These are phyloP conservation scores for Ceratobasidium sp. DNA, from an alignment of 1,284 basidiomycete species.

Conservation along the genomic window DNA sequence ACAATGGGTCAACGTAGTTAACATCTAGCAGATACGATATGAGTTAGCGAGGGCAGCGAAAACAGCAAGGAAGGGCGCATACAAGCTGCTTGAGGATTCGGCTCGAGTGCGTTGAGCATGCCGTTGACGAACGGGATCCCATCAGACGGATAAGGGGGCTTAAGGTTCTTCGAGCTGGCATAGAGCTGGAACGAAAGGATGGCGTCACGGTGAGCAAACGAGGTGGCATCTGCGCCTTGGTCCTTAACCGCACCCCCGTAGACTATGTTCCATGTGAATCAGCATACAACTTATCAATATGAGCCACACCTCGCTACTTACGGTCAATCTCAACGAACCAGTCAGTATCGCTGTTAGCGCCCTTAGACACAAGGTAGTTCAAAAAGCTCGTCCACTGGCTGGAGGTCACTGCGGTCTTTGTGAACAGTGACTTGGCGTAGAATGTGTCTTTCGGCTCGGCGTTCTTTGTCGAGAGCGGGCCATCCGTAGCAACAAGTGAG, in stretches of 20 bases:
- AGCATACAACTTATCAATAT: not conserved
- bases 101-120: constrained; percentile 42
- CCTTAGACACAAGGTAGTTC: constrained; percentile 33
- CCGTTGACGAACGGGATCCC: constrained; percentile 50
- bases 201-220: constrained; percentile 50
- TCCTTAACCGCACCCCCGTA: constrained; percentile 47
- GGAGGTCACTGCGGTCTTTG: constrained; percentile 23
- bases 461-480: not conserved
- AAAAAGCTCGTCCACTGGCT: constrained; percentile 40
- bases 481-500: constrained; percentile 19
- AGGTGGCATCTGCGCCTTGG: constrained; percentile 44
- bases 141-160: constrained; percentile 50
- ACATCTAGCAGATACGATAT: constrained; percentile 35
- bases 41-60: not conserved
- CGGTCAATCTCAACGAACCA: constrained; percentile 44
- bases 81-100: constrained; percentile 41
- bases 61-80: constrained; percentile 10
- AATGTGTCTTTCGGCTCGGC: constrained; percentile 12
- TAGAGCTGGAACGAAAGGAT: constrained; percentile 52
- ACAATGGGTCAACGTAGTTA: constrained; percentile 45
- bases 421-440: constrained; percentile 24
- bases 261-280: constrained; percentile 16
- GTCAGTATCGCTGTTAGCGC: constrained; percentile 6
- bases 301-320: not conserved
- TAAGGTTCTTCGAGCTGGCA: constrained; percentile 47